Evolutionary conservation across 192 early-diverging fungal genomes (phyloP).

Genomic region (Rhizophagus sp.): DNA sequence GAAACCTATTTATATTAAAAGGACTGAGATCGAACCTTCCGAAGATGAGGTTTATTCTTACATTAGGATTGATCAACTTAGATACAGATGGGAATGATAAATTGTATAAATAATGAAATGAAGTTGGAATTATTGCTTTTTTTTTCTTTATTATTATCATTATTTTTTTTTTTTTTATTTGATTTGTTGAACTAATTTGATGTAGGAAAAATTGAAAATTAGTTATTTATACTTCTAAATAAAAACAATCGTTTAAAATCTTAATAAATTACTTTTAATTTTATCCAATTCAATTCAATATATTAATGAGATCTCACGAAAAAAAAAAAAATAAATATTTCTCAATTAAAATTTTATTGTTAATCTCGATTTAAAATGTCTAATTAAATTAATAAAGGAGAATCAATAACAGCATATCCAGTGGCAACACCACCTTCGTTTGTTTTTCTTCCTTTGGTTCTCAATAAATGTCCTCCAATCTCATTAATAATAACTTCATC

Average conservation of each 20-base stretch:
- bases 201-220: too few species aligned
- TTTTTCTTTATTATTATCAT: too few species aligned
- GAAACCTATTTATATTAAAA: neutral
- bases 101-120: too few species aligned
- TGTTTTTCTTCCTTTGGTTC: conserved; percentile 82
- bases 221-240: too few species aligned
- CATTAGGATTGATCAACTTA: neutral
- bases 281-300: too few species aligned
- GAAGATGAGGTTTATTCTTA: neutral
- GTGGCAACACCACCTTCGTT: conserved; percentile 96
- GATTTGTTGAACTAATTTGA: too few species aligned
- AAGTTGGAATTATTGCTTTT: too few species aligned
- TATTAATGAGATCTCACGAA: neutral
- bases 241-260: too few species aligned
- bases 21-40: neutral
- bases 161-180: too few species aligned
- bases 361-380: neutral
- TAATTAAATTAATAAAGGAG: conserved; percentile 67
- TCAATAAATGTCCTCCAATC: conserved; percentile 84
- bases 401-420: conserved; percentile 93
- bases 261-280: too few species aligned
- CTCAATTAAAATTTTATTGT: neutral
- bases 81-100: conserved; percentile 10
- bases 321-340: too few species aligned
- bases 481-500: conserved; percentile 71